phyloP scores from a whole-genome alignment of 192 early-diverging fungal species.

The Backusella liffmaniae region DNA sequence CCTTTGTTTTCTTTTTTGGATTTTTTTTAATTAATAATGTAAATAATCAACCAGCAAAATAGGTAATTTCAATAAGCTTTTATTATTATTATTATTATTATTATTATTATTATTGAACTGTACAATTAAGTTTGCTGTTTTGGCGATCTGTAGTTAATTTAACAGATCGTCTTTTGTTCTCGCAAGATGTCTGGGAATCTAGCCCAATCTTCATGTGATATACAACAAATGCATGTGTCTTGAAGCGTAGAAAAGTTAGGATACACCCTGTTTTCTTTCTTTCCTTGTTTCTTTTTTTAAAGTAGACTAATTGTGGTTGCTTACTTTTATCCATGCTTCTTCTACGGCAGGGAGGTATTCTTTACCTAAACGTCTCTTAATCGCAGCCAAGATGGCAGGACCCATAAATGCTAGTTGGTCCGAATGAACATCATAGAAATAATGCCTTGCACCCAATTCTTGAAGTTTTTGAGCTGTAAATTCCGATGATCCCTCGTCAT shows the following conservation, averaged over 20 bases:
- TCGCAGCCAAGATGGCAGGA: constrained; percentile 7
- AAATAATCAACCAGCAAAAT: not conserved
- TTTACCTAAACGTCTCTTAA: constrained; percentile 12
- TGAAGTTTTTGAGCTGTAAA: constrained; percentile 2
- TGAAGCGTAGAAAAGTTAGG: not conserved
- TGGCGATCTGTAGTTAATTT: not conserved
- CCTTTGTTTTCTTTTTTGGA: not conserved
- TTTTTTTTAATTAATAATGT: not conserved
- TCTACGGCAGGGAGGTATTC: constrained; percentile 15
- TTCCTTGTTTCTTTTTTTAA: not conserved
- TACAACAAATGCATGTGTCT: constrained; percentile 15
- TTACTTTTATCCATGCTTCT: constrained; percentile 8
- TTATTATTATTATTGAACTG: not conserved
- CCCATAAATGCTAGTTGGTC: constrained; percentile 13
- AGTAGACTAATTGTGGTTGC: not conserved
- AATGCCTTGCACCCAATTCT: constrained; percentile 25
- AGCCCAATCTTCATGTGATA: constrained; percentile 22
- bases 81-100: not conserved
- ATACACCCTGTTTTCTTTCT: not conserved
- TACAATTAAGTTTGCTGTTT: not conserved
- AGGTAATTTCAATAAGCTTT: not conserved
- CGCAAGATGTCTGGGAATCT: constrained; percentile 17
- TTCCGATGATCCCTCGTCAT: not conserved
- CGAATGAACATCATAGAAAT: constrained; percentile 16
- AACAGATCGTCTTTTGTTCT: constrained; percentile 1